Evolutionary conservation across 1,284 basidiomycete genomes (phyloP), one percentile per base, ranked within the genome.

Genomic region (Macrocystidia cucumis): DNA sequence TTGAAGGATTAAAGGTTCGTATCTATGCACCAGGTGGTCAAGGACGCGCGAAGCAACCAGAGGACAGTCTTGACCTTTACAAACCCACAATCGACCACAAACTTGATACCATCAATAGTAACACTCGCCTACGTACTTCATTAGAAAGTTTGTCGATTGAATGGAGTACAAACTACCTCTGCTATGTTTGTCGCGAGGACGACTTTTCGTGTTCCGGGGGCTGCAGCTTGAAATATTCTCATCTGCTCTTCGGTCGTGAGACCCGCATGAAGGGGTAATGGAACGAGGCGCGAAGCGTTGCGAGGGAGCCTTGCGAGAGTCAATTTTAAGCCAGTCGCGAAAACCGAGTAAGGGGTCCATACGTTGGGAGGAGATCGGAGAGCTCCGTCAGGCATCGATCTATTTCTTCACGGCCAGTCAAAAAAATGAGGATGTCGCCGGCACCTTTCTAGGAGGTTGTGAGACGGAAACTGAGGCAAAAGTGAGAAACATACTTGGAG

Each of bases 381-480:
- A 98, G 64, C 35, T 78, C 74, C 48, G 95, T 86, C 5, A 96
- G 57, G 39, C 85, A 92, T 20, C 74, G 66, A 29, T 98, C 91
- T 33, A 98, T 98, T 51, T 98, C 96, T 49, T 98, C 95, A 37
- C 95, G 72, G n/a, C 96, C 92, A 0, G 96, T 93, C 31, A 98
- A 57, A 55, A 98, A 98, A 3, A 98, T 79, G 8, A 98, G 72
- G 26, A 98, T 76, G 57, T 98, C 93, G 0, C 95, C 95, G 1
- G 78, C 69, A 48, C 77, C 74, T 64, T 84, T 76, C 67, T 80
- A 22, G 32, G 44, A 14, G 45, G 16, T 17, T 9, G 18, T 23
- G 13, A 9, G 3, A 12, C 9, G n/a, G 17, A 16, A 8, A 1
- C 30, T 9, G 25, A 11, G 25, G 13, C 38, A 21, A 18, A 12